These are phyloP conservation scores for Favolaschia claudopus DNA, from an alignment of 768 basidiomycete species.

Conservation along the genomic window DNA sequence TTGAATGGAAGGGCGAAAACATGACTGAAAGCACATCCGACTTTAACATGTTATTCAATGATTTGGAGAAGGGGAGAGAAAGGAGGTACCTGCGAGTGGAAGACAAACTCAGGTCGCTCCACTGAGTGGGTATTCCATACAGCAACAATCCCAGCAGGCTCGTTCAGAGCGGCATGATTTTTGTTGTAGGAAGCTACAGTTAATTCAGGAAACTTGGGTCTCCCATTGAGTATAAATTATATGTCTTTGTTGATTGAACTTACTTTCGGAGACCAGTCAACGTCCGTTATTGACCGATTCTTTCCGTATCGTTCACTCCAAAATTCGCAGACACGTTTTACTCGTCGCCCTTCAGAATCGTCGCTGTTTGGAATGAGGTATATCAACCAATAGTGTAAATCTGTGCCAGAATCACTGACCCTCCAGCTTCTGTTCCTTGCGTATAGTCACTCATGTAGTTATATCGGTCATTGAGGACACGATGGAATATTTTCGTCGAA, in stretches of 20 bases:
- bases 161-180: conserved; percentile 90
- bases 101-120: conserved; percentile 96
- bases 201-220: conserved; percentile 95
- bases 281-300: conserved; percentile 93
- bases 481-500: conserved; percentile 93
- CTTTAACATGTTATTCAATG: conserved; percentile 50
- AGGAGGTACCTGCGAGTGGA: conserved; percentile 90
- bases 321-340: conserved; percentile 95
- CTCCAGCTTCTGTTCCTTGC: conserved; percentile 83
- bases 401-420: conserved; percentile 56
- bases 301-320: conserved; percentile 90
- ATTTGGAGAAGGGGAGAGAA: not conserved
- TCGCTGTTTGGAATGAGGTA: conserved; percentile 62
- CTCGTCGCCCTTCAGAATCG: conserved; percentile 87
- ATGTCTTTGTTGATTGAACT: conserved; percentile 1
- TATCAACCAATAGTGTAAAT: not conserved
- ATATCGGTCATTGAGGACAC: conserved; percentile 94
- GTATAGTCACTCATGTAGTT: conserved; percentile 98
- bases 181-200: conserved; percentile 98
- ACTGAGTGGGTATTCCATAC: conserved; percentile 97
- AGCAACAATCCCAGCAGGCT: conserved; percentile 96
- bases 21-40: conserved; percentile 97
- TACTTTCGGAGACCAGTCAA: conserved; percentile 99
- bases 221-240: not conserved
- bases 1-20: conserved; percentile 98